Base-by-base conservation (phyloP, 129 eudicot genomes). In the Helianthus annuus region DNA sequence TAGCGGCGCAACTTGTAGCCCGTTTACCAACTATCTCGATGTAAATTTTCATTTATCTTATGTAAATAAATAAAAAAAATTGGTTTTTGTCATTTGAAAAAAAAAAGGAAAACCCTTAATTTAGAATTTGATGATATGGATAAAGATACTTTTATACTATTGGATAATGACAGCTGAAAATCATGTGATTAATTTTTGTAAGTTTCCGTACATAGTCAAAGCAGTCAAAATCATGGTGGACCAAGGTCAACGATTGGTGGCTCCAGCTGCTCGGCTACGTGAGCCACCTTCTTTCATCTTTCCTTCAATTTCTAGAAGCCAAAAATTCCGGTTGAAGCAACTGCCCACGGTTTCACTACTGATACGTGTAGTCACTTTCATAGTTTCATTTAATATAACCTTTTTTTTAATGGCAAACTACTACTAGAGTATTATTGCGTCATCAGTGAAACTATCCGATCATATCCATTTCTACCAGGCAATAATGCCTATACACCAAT, bases 181-280 rank as follows among this genome's bases (percentile, higher is more conserved):
- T 15, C 52, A 56, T 22, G 66, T 29, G 44, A 65, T 39, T 19
- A 74, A 64, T 6, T 64, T 64, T 7, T 38, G 65, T 64, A 46
- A 34, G 10, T 16, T 64, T 53, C 12, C 45, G 56, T 54, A 65
- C 34, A 11, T 66, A 60, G 80, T 76, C 74, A 68, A 67, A 48
- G 17, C 13, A 2, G 70, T 62, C 77, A 32, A 34, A 39, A 61
- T 45, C 59, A 69, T 56, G 69, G 80, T 76, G 74, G 80, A 57
- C 49, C 79, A 1, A 45, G 44, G 79, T 74, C 64, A 24, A 51
- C 38, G n/a, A 54, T 29, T 15, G 68, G 36, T 14, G 59, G 61
- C 61, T 58, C 65, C 10, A 5, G 36, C 70, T 48, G 36, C 70
- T 48, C 62, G 16, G 70, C 59, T 72, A 73, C 27, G 64, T 60